These are phyloP conservation scores for Dothiorella sarmentorum DNA, from an alignment of 2,329 filamentous ascomycete species.

Conservation along the genomic window DNA sequence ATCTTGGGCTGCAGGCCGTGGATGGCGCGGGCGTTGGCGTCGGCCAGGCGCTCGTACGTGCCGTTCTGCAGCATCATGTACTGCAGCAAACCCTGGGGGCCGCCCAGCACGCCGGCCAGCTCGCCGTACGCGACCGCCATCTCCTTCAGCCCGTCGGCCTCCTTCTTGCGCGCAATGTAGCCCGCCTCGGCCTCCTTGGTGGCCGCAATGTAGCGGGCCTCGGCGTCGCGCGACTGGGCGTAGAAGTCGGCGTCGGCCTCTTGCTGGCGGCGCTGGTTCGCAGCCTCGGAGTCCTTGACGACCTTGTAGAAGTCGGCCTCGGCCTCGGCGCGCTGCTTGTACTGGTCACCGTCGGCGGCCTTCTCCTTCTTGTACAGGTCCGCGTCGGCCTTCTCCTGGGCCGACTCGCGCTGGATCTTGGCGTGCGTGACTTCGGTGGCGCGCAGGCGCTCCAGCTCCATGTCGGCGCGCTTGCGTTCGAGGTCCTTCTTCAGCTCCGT, in stretches of 20 bases:
- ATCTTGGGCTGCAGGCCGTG: conserved; percentile 82
- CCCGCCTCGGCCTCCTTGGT: conserved; percentile 58
- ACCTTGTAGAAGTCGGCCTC: conserved; percentile 51
- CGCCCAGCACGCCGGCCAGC: conserved; percentile 69
- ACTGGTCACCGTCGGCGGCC: conserved; percentile 51
- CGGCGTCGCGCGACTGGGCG: conserved; percentile 52
- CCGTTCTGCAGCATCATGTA: conserved; percentile 86
- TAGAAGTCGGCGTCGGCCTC: conserved; percentile 50
- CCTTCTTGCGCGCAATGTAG: conserved; percentile 61
- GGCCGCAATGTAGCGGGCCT: conserved; percentile 54
- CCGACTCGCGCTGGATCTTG: conserved; percentile 63
- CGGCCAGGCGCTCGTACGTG: conserved; percentile 72
- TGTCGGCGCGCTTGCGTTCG: conserved; percentile 71
- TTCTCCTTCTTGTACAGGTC: conserved; percentile 49
- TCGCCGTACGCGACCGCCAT: conserved; percentile 79
- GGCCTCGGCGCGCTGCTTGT: conserved; percentile 58
- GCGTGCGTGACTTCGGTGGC: conserved; percentile 77
- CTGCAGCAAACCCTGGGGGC: conserved; percentile 72
- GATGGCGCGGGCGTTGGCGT: conserved; percentile 73
- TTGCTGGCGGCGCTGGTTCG: conserved; percentile 38
- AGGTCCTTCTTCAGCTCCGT: conserved; percentile 77
- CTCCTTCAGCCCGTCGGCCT: conserved; percentile 72
- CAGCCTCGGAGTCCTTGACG: conserved; percentile 42
- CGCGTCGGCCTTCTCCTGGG: conserved; percentile 65
- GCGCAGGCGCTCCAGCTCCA: conserved; percentile 75